Evolutionary conservation across 1,284 basidiomycete species (phyloP).

Genomic region (Moesziomyces parantarcticus): DNA sequence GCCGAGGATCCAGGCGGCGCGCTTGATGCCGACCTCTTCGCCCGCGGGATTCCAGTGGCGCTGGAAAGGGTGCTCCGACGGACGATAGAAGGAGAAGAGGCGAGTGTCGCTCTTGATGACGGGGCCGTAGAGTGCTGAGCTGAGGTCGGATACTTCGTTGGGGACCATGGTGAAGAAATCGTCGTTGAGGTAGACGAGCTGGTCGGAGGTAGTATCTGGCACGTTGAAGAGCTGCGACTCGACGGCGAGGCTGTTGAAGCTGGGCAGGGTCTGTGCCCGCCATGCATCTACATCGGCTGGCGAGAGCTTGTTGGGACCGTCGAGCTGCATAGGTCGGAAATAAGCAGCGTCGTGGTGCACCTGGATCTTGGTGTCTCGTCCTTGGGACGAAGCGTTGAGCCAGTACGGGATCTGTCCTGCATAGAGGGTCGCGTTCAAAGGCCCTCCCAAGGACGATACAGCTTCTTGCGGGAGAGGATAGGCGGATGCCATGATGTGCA

Average conservation of each 20-base stretch:
- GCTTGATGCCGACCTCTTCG: conserved; percentile 50
- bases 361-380: conserved; percentile 3
- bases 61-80: conserved; percentile 42
- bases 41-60: conserved; percentile 51
- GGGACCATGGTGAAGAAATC: conserved; percentile 49
- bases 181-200: conserved; percentile 51
- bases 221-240: conserved; percentile 48
- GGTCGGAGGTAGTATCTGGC: conserved; percentile 23
- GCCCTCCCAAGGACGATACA: not conserved
- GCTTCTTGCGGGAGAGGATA: conserved; percentile 29
- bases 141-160: conserved; percentile 31
- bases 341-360: conserved; percentile 37
- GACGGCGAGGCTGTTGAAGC: conserved; percentile 56
- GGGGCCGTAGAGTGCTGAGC: conserved; percentile 49
- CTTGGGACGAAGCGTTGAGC: conserved; percentile 6
- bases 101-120: conserved; percentile 44
- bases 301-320: not conserved
- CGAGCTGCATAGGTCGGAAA: conserved; percentile 30
- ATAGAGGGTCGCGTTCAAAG: not conserved
- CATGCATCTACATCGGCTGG: conserved; percentile 20
- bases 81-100: conserved; percentile 34
- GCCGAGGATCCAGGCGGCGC: conserved; percentile 42
- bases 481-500: conserved; percentile 47
- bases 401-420: conserved; percentile 24
- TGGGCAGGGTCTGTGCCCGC: conserved; percentile 38